Evolutionary conservation across 2,329 filamentous ascomycete genomes (phyloP).

Genomic region (Xylariaceae sp.): DNA sequence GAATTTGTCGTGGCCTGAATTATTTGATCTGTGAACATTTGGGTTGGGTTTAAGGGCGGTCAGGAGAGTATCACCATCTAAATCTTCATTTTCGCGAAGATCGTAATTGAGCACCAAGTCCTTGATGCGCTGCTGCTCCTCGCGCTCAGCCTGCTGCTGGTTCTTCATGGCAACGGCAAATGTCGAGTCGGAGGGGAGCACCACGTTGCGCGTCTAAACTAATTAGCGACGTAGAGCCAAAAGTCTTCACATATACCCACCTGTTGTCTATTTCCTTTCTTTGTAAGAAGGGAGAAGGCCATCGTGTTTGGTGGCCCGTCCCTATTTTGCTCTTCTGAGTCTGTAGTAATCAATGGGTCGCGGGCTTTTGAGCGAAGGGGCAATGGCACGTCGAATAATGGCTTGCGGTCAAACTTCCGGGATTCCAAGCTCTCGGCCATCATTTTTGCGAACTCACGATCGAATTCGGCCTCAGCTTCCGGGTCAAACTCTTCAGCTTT

Average conservation of each 20-base stretch:
- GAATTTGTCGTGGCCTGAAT: constrained; percentile 48
- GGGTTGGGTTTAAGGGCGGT: constrained; percentile 42
- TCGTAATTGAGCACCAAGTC: constrained; percentile 96
- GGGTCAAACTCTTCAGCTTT: constrained; percentile 88
- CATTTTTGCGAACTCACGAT: constrained; percentile 95
- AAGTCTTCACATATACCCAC: constrained; percentile 41
- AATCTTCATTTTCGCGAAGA: constrained; percentile 75
- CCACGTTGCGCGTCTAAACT: constrained; percentile 77
- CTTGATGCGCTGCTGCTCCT: constrained; percentile 98
- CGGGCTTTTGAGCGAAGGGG: constrained; percentile 73
- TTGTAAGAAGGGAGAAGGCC: constrained; percentile 94
- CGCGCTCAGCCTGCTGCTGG: constrained; percentile 89
- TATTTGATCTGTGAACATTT: constrained; percentile 48
- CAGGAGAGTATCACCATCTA: constrained; percentile 63
- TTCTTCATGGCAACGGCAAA: constrained; percentile 96
- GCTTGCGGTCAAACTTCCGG: constrained; percentile 91
- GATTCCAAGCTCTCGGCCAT: constrained; percentile 97
- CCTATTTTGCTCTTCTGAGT: constrained; percentile 37
- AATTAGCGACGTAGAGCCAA: constrained; percentile 14
- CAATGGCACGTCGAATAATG: constrained; percentile 93
- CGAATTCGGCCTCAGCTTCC: constrained; percentile 93
- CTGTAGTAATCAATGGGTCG: constrained; percentile 44
- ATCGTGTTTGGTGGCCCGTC: constrained; percentile 60
- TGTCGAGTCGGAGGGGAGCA: constrained; percentile 82
- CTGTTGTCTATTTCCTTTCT: constrained; percentile 93